A percentile compares a stretch with the other conserved stretches of the same genome.
phyloP scores from a whole-genome alignment of 2,329 filamentous ascomycete species.

The Cercospora citrullina region DNA sequence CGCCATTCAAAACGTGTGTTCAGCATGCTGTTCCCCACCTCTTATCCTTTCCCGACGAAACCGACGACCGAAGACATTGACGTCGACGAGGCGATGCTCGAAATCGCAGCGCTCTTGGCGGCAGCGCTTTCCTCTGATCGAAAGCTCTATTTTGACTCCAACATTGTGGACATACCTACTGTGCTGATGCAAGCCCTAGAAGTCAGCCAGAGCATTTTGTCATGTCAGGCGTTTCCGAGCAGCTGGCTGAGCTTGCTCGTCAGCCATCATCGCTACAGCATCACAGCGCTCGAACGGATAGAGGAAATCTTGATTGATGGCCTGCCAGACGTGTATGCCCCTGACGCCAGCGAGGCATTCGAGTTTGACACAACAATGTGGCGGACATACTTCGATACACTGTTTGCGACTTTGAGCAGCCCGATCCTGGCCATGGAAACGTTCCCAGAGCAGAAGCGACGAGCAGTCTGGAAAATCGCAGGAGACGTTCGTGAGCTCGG shows the following conservation, averaged over 20 bases:
- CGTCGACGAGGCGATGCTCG: constrained; percentile 77
- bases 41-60: constrained; percentile 84
- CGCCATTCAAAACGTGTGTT: constrained; percentile 61
- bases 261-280: constrained; percentile 60
- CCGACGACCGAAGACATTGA: constrained; percentile 54
- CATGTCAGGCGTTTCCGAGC: constrained; percentile 83
- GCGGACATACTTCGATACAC: constrained; percentile 87
- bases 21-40: constrained; percentile 84
- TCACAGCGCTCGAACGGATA: constrained; percentile 81
- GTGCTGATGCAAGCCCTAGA: constrained; percentile 78
- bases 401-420: constrained; percentile 86
- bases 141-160: constrained; percentile 37
- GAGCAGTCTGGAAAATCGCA: constrained; percentile 98
- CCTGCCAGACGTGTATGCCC: constrained; percentile 84
- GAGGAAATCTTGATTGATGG: constrained; percentile 76
- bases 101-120: constrained; percentile 84
- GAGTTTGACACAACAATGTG: constrained; percentile 90
- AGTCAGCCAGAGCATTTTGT: constrained; percentile 84
- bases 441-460: constrained; percentile 92
- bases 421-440: constrained; percentile 88
- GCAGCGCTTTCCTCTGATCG: constrained; percentile 47
- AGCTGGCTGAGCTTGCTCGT: constrained; percentile 93
- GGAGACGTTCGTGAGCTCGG: constrained; percentile 92
- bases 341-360: constrained; percentile 56
- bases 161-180: constrained; percentile 67